Evolutionary conservation across 2,329 filamentous ascomycete species (phyloP), one percentile per base, ranked within the genome.

Genomic region (Akanthomyces uredinophilus): DNA sequence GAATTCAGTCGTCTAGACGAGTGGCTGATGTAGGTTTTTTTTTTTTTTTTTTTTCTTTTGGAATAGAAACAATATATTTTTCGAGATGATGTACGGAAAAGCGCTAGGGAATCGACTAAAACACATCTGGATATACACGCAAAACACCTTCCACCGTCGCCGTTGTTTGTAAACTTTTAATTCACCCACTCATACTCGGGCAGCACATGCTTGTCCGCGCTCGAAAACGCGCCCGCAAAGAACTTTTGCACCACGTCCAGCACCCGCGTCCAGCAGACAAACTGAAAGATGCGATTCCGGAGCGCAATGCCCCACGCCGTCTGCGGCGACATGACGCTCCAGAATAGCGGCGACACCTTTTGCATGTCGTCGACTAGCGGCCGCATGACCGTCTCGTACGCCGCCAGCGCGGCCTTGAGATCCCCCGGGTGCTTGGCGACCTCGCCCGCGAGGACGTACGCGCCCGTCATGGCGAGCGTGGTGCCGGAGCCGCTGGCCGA

Each of bases 391-490:
- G 68, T 53, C 63, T 83, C 77, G 56, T 83, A 83, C 3, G 64
- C 67, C 5, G 65, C 62, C 7, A 79, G 70, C 4, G 70, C 77
- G 1, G 72, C 68, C 8, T 62, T 16, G 1, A 76, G 54, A 41
- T 74, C 66, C 22, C 64, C 63, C 0, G 66, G 64, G 22, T 69
- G 67, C 52, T 64, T 65, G 4, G 55, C 55, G 4, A 81, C 69
- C 52, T 81, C 79, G 1, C 81, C 81, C 0, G 81, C 82, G 3
- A 85, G 70, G 1, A 82, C 70, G 65, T 85, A 84, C 1, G 79
- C 82, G 0, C 77, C 77, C 0, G 77, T 67, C 14, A 84, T 67
- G 1, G 78, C 77, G 3, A 76, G 67, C 2, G 73, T 77, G 2
- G 79, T 82, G 5, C 81, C 81, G 68, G 78, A 74, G 0, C 82